Percentiles rank a stretch among this genome's conserved stretches.
Conservation (phyloP, 805 yeast genomes). For the Ogataea dorogensis region DNA sequence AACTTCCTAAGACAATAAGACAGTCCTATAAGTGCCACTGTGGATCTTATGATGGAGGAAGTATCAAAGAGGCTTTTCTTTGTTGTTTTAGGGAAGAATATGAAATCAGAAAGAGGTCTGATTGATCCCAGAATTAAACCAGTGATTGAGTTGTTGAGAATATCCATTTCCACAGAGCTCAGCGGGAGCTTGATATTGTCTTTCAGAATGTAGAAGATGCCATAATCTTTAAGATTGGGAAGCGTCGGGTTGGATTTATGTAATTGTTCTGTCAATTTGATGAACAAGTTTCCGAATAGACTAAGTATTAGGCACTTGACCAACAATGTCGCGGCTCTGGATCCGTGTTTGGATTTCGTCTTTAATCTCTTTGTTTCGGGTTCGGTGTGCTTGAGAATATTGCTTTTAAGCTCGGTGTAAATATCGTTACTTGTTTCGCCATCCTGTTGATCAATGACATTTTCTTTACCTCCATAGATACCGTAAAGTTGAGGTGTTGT, state of each 20-base stretch:
- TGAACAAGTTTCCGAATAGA: constrained; percentile 50
- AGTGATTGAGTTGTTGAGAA: constrained; percentile 41
- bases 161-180: constrained; percentile 9
- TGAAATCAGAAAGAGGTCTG: constrained; percentile 42
- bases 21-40: constrained; percentile 67
- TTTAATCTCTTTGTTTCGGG: background rate
- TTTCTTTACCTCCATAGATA: constrained; percentile 27
- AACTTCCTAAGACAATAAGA: constrained; percentile 66
- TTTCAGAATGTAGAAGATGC: constrained; percentile 37
- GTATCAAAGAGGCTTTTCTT: constrained; percentile 15
- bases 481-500: constrained; percentile 30
- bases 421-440: constrained; percentile 20
- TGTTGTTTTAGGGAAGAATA: constrained; percentile 13
- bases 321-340: constrained; percentile 2
- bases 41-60: constrained; percentile 36
- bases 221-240: constrained; percentile 28
- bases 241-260: constrained; percentile 36
- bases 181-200: constrained; percentile 26
- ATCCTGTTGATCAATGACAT: constrained; percentile 21
- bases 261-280: constrained; percentile 50
- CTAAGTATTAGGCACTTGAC: constrained; percentile 30
- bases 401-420: constrained; percentile 17
- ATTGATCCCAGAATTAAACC: constrained; percentile 59
- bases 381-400: constrained; percentile 12
- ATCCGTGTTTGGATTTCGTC: background rate